Conservation (phyloP, 208 protist species). For the Acanthamoeba culbertsoni region DNA sequence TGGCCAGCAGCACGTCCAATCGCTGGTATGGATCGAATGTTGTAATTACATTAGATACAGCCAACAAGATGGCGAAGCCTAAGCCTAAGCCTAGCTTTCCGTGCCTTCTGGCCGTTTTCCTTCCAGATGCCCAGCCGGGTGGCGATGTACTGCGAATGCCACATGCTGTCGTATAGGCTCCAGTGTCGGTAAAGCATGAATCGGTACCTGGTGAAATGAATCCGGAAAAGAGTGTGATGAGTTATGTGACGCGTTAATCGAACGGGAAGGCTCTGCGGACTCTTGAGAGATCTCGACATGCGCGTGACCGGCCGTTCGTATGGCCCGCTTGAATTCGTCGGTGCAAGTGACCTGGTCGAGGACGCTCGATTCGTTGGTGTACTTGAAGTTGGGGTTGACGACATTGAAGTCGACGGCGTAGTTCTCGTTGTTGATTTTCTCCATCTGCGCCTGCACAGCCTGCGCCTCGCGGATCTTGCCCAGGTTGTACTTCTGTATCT, state of each 20-base stretch:
- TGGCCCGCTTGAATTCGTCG: conserved; percentile 7
- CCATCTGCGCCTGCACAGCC: neutral
- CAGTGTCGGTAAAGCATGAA: conserved; percentile 77
- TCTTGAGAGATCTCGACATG: conserved; percentile 19
- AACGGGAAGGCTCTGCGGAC: neutral
- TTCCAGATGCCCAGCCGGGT: conserved; percentile 71
- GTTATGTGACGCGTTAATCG: neutral
- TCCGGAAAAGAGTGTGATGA: neutral
- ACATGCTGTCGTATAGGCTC: conserved; percentile 77
- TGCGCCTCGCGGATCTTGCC: conserved; percentile 39
- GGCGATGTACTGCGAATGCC: conserved; percentile 72
- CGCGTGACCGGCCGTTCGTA: neutral
- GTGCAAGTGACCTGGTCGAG: conserved; percentile 27
- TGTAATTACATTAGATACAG: too few relatives aligned
- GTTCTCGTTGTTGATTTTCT: conserved; percentile 51
- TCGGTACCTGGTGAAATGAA: conserved; percentile 2
- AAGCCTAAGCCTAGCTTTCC: too few relatives aligned
- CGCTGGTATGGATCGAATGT: neutral
- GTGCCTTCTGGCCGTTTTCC: conserved; percentile 58
- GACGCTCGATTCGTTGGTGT: conserved; percentile 27
- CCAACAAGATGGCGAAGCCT: too few relatives aligned
- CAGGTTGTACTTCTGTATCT: conserved; percentile 60
- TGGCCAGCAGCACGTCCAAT: conserved; percentile 68
- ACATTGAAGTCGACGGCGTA: conserved; percentile 45
- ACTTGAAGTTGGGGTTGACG: neutral